Conservation (phyloP, 169 alveolate species). For the Besnoitia besnoiti region DNA sequence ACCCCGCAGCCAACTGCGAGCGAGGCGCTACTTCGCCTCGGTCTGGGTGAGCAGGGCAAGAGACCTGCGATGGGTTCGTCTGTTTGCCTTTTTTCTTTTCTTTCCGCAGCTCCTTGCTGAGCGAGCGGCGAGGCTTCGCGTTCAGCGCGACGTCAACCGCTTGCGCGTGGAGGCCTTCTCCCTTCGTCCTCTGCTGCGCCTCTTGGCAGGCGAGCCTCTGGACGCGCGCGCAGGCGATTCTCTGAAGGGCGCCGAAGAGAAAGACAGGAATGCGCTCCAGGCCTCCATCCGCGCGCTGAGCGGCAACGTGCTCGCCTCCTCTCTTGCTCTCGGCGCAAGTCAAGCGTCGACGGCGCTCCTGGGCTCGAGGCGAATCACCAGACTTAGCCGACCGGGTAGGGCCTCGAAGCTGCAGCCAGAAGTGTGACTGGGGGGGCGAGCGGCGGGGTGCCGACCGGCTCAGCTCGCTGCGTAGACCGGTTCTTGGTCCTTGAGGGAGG, state of each 20-base stretch:
- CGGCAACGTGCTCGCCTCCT: neutral
- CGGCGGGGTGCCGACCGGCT: too few relatives aligned
- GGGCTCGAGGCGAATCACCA: neutral
- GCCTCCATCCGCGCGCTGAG: neutral
- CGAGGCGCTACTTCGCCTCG: too few relatives aligned
- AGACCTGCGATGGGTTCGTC: too few relatives aligned
- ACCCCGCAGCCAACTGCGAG: too few relatives aligned
- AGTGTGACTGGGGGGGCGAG: too few relatives aligned
- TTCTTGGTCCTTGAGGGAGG: too few relatives aligned
- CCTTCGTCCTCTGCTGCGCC: conserved; percentile 29
- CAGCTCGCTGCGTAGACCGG: too few relatives aligned
- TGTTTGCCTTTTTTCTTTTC: too few relatives aligned
- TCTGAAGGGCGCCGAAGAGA: neutral
- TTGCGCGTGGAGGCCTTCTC: neutral
- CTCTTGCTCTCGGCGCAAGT: neutral
- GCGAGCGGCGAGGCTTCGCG: conserved; percentile 17
- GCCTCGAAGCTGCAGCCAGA: too few relatives aligned
- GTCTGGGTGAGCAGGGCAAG: too few relatives aligned
- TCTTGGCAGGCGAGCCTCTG: conserved; percentile 2
- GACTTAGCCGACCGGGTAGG: neutral
- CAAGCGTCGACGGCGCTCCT: neutral
- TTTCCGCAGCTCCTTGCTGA: neutral
- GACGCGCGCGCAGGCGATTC: neutral
- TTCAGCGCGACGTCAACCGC: neutral
- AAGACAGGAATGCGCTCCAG: neutral